Conservation (phyloP, 148 eudicot species). For the Arctostaphylos glauca region DNA sequence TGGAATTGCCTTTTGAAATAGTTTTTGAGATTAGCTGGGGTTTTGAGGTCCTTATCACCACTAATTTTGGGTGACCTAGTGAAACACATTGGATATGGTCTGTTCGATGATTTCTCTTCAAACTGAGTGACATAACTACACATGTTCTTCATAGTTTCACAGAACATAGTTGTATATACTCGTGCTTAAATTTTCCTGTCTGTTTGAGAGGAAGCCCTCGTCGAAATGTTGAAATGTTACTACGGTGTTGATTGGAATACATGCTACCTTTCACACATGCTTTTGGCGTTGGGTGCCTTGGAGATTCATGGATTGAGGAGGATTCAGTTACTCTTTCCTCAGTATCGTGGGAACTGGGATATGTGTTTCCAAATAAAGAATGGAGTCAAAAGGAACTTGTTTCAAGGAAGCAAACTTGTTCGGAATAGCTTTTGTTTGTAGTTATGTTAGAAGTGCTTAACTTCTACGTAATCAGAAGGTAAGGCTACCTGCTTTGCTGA, state of each 20-base stretch:
- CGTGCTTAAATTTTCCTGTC: background rate
- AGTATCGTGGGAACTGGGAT: background rate
- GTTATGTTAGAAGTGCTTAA: conserved; percentile 5
- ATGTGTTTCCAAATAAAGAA: background rate
- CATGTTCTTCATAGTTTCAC: background rate
- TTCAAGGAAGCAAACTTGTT: background rate
- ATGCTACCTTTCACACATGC: background rate
- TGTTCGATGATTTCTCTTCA: background rate
- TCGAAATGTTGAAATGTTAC: background rate
- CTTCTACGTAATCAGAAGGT: conserved; percentile 6
- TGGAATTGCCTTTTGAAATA: background rate
- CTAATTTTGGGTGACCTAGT: background rate
- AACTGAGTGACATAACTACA: background rate
- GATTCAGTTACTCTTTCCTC: background rate
- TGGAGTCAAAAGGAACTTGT: background rate
- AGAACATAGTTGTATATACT: background rate
- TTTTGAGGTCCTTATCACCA: background rate
- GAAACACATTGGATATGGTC: background rate
- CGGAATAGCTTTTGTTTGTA: background rate
- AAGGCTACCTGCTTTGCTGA: conserved; percentile 3
- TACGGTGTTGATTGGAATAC: background rate
- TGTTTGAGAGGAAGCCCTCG: background rate
- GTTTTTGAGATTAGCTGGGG: background rate
- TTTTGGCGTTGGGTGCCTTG: background rate
- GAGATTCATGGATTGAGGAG: background rate